Base-by-base conservation (phyloP, 495 filamentous ascomycete genomes). In the Aspergillus taichungensis region DNA sequence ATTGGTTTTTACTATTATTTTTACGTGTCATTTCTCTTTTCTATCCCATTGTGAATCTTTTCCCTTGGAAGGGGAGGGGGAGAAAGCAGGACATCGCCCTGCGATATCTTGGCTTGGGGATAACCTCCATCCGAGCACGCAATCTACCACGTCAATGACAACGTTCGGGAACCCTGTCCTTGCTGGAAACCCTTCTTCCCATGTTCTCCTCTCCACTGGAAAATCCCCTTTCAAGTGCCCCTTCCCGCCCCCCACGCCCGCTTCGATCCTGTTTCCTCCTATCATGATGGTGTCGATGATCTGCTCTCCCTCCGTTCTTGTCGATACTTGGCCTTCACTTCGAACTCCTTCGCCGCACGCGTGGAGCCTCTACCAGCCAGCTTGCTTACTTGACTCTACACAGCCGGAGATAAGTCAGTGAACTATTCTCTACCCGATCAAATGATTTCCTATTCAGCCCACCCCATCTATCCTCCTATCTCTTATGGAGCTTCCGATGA, bases 391-490 rank as follows among this genome's bases (percentile, higher is more conserved):
- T 64, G 63, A 49, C 49, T 38, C 50, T 54, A 30, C 34, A 46
- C 37, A 45, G 38, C 48, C 43, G 67, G 63, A 33, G 66, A 72
- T 42, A 72, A 72, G 42, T 49, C 54, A 34, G 64, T 72, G 63
- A 64, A 69, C 59, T 70, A 70, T 40, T 64, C 59, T 27, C 44
- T 66, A 37, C 56, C 69, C 39, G 67, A 70, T 49, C 67, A 69
- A 41, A 69, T 70, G 54, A 58, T 73, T 42, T 62, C 67, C 27
- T 71, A 73, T 46, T 62, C 66, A 53, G 53, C 66, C 38, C 63
- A 68, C 36, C 62, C 69, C 9, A 58, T 72, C 45, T 73, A 73
- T 42, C 67, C 66, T n/a, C 66, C 67, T 39, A 64, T 71, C 37
- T 63, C 64, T 13, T 73, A 67, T 57, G 50, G 54, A 12, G 51